phyloP scores from a whole-genome alignment of 306 rosid species.

The Sechiopsis laciniata region DNA sequence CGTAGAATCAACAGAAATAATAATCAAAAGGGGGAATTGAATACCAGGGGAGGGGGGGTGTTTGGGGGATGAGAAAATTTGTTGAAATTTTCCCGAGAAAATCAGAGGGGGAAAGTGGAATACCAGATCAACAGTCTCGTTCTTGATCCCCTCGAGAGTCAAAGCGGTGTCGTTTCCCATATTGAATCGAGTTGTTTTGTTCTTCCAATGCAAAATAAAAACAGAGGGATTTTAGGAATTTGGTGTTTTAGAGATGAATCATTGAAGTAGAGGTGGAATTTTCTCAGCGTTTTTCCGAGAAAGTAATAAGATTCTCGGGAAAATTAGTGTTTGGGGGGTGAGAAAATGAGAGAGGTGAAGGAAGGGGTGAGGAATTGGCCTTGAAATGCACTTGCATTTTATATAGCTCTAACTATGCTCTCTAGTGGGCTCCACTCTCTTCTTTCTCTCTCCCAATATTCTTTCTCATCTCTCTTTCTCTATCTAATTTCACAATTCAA shows the following conservation, averaged over 20 bases:
- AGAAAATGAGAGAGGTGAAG: background rate
- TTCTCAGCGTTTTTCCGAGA: slow-evolving; percentile 5
- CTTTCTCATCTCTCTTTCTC: background rate
- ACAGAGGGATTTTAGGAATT: background rate
- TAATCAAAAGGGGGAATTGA: too few relatives aligned
- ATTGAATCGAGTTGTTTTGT: background rate
- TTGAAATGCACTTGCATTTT: background rate
- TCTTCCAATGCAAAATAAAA: too few relatives aligned
- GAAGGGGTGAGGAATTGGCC: slow-evolving; percentile 17
- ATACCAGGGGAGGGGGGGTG: background rate
- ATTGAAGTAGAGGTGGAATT: background rate
- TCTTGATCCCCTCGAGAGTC: slow-evolving; percentile 70
- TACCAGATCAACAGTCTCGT: slow-evolving; percentile 97
- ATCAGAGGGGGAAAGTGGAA: background rate
- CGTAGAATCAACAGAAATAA: background rate
- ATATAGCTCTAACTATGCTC: slow-evolving; percentile 14
- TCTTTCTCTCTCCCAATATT: background rate
- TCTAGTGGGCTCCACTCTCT: background rate
- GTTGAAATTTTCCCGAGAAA: slow-evolving; percentile 12
- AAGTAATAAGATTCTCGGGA: slow-evolving; percentile 13
- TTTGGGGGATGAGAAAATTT: background rate
- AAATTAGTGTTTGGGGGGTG: background rate
- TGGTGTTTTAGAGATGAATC: background rate
- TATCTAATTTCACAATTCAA: background rate
- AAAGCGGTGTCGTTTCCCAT: slow-evolving; percentile 30